Conservation (phyloP, 2,329 filamentous ascomycete species). For the Onygenales sp. region DNA sequence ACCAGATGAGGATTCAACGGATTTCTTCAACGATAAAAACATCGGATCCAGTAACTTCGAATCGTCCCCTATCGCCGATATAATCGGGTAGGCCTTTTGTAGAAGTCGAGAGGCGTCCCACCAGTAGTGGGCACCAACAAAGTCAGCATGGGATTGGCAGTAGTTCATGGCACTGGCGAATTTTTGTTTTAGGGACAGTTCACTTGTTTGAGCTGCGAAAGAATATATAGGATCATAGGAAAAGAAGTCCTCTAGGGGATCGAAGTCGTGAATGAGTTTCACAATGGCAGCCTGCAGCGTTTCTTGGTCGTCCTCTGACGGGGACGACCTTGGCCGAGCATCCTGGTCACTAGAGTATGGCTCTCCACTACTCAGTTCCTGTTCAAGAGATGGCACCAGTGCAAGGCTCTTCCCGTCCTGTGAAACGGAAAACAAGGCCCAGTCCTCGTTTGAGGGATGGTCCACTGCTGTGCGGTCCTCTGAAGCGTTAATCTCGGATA, state of each 20-base stretch:
- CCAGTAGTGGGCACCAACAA: conserved; percentile 73
- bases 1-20: conserved; percentile 21
- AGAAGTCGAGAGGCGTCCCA: conserved; percentile 74
- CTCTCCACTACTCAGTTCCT: conserved; percentile 53
- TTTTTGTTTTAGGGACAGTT: conserved; percentile 23
- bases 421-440: conserved; percentile 73
- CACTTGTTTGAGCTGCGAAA: conserved; percentile 3
- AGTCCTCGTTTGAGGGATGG: conserved; percentile 73
- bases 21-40: conserved; percentile 47
- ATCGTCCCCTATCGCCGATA: conserved; percentile 49
- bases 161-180: conserved; percentile 63
- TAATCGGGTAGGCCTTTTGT: conserved; percentile 48
- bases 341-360: conserved; percentile 42
- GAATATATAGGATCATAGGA: conserved; percentile 8
- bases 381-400: conserved; percentile 54
- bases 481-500: conserved; percentile 28
- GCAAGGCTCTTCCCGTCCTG: conserved; percentile 61
- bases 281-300: conserved; percentile 71
- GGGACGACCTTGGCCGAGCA: conserved; percentile 35
- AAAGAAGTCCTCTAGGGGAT: conserved; percentile 54
- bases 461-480: conserved; percentile 47
- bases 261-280: conserved; percentile 72
- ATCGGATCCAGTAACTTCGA: conserved; percentile 62
- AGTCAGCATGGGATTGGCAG: conserved; percentile 70
- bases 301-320: conserved; percentile 66